Conservation (phyloP, 768 basidiomycete species). For the Amyloporia xantha region DNA sequence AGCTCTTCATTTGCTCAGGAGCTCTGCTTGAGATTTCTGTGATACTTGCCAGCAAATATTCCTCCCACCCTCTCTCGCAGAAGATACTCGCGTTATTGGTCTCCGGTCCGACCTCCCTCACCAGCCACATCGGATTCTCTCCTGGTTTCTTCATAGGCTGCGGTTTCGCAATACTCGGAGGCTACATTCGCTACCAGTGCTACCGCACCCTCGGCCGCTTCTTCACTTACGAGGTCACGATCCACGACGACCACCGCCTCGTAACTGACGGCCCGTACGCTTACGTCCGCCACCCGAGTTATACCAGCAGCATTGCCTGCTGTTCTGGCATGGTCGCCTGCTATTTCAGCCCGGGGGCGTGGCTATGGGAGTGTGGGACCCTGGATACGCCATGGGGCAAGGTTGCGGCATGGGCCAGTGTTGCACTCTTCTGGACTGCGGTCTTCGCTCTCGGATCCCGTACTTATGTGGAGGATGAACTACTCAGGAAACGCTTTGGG, state of each 20-base stretch:
- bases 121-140: neutral
- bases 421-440: neutral
- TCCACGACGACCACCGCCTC: constrained; percentile 14
- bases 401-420: neutral
- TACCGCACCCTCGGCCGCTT: constrained; percentile 10
- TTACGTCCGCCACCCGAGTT: constrained; percentile 26
- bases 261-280: constrained; percentile 25
- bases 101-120: neutral
- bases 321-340: neutral
- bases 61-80: neutral
- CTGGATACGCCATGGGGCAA: constrained; percentile 4
- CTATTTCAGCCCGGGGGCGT: neutral
- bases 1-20: neutral
- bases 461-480: constrained; percentile 7
- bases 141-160: neutral
- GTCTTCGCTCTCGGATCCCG: neutral
- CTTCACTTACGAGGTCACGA: constrained; percentile 16
- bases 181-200: constrained; percentile 2
- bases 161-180: neutral
- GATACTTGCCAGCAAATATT: neutral
- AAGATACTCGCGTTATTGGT: neutral
- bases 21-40: constrained; percentile 1
- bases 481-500: constrained; percentile 12
- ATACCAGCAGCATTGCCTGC: constrained; percentile 4
- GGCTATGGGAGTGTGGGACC: constrained; percentile 7